A percentile compares a stretch with the other conserved stretches of the same genome.
These are phyloP conservation scores for Filobasidium wieringae DNA, from an alignment of 768 basidiomycete species.

Conservation along the genomic window DNA sequence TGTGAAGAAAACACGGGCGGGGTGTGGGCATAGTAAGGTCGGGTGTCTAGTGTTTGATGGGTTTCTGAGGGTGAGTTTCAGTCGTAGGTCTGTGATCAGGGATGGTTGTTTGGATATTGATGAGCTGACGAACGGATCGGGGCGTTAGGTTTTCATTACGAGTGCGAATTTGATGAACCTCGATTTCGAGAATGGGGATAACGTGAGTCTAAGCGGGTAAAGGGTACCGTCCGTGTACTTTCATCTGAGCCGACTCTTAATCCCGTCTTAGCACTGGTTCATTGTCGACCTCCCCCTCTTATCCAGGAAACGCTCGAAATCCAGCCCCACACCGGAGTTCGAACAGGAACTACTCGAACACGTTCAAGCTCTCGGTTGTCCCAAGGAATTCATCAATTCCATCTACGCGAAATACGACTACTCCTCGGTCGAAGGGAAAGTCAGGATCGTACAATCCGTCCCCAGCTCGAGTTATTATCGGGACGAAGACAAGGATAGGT, in stretches of 20 bases:
- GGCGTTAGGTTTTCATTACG: conserved; percentile 12
- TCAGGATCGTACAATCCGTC: conserved; percentile 5
- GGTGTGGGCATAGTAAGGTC: conserved; percentile 14
- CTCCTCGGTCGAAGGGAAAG: conserved; percentile 1
- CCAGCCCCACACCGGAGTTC: conserved; percentile 1
- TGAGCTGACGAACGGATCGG: neutral
- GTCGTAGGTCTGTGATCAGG: neutral
- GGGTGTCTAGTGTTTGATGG: conserved; percentile 4
- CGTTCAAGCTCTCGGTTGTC: conserved; percentile 7
- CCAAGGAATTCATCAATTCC: conserved; percentile 6
- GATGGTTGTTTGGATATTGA: neutral
- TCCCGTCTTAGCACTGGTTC: conserved; percentile 12
- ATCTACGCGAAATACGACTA: conserved; percentile 11
- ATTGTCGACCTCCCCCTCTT: conserved; percentile 13
- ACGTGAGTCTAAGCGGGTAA: neutral
- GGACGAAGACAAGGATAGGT: conserved; percentile 4
- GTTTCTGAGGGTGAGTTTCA: conserved; percentile 8
- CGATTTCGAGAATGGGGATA: conserved; percentile 9
- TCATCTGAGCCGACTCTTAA: neutral
- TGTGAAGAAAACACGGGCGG: neutral
- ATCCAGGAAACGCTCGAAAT: neutral
- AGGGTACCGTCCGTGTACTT: no score
- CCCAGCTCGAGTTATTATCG: conserved; percentile 1
- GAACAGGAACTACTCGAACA: conserved; percentile 15
- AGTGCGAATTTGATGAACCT: conserved; percentile 9